Evolutionary conservation across 1,284 basidiomycete species (phyloP).

Genomic region (Ganoderma meredithae): DNA sequence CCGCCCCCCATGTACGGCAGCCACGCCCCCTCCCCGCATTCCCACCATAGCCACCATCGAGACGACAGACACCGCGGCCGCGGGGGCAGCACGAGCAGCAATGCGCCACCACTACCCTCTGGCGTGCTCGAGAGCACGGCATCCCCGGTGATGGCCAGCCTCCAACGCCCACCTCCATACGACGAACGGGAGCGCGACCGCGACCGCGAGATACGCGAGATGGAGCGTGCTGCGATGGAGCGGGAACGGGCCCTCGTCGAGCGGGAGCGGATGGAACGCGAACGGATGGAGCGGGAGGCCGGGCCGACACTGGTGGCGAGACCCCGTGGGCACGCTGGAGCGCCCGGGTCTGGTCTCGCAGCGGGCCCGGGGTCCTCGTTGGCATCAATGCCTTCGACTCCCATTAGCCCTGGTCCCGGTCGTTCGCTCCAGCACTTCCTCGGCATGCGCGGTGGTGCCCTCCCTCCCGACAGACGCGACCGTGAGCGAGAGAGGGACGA

Average conservation of each 20-base stretch:
- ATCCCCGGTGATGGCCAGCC: conserved; percentile 43
- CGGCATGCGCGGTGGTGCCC: conserved; percentile 26
- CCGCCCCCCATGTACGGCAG: conserved; percentile 41
- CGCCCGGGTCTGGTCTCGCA: conserved; percentile 24
- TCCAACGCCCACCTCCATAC: conserved; percentile 37
- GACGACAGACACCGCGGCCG: conserved; percentile 27
- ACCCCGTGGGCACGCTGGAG: conserved; percentile 30
- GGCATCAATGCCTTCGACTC: conserved; percentile 25
- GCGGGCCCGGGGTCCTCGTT: conserved; percentile 32
- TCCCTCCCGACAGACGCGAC: conserved; percentile 31
- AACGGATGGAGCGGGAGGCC: conserved; percentile 26
- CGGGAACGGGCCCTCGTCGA: background rate
- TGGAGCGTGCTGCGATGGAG: conserved; percentile 16
- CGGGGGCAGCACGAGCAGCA: conserved; percentile 30
- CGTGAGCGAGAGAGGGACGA: conserved; percentile 24
- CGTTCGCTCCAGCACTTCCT: conserved; percentile 14
- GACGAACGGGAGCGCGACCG: conserved; percentile 25
- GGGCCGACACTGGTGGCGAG: conserved; percentile 25
- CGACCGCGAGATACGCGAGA: conserved; percentile 28
- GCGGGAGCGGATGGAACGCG: conserved; percentile 1
- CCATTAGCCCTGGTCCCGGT: conserved; percentile 25
- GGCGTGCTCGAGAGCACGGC: conserved; percentile 22
- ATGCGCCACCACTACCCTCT: conserved; percentile 18
- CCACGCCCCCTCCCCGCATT: conserved; percentile 24
- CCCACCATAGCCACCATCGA: conserved; percentile 24